Percentiles rank a stretch among this genome's conserved stretches.
phyloP scores from a whole-genome alignment of 805 yeast genomes.

The Wickerhamiella kazuoi region DNA sequence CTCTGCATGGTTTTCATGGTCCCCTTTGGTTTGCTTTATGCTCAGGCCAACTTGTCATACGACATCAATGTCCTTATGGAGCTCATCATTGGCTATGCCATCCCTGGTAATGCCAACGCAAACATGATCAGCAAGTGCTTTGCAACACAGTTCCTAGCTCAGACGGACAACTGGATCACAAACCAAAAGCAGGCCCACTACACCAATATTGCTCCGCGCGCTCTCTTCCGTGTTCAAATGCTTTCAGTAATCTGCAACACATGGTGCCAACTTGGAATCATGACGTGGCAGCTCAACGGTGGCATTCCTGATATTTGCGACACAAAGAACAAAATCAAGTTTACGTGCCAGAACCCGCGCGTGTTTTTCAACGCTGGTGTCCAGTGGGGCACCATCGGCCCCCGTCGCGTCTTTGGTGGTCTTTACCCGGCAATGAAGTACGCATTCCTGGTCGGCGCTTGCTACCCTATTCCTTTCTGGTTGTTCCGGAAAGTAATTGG shows the following conservation, averaged over 20 bases:
- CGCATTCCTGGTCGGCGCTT: conserved; percentile 41
- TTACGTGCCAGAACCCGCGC: conserved; percentile 25
- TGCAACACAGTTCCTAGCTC: conserved; percentile 44
- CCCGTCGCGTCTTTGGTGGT: conserved; percentile 30
- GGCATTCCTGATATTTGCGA: conserved; percentile 23
- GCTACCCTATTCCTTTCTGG: conserved; percentile 15
- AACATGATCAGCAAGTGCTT: conserved; percentile 33
- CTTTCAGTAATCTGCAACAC: conserved; percentile 16
- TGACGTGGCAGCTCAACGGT: conserved; percentile 21
- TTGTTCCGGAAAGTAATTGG: conserved; percentile 2
- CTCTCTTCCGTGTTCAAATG: conserved; percentile 33
- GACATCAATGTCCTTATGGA: conserved; percentile 32
- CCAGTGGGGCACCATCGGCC: conserved; percentile 44
- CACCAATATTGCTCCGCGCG: conserved; percentile 39
- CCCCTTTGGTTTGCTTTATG: conserved; percentile 32
- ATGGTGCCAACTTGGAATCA: conserved; percentile 17
- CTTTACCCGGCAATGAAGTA: conserved; percentile 44
- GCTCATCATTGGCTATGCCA: conserved; percentile 37
- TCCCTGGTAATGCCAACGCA: conserved; percentile 39
- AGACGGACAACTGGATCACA: conserved; percentile 42
- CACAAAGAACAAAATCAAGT: conserved; percentile 23
- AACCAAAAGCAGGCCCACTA: conserved; percentile 40
- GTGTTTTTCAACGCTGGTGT: conserved; percentile 34
- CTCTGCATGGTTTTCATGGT: conserved; percentile 34
- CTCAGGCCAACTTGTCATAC: conserved; percentile 32